Base-by-base conservation (phyloP, 805 yeast genomes). In the Zygotorulaspora sp. region DNA sequence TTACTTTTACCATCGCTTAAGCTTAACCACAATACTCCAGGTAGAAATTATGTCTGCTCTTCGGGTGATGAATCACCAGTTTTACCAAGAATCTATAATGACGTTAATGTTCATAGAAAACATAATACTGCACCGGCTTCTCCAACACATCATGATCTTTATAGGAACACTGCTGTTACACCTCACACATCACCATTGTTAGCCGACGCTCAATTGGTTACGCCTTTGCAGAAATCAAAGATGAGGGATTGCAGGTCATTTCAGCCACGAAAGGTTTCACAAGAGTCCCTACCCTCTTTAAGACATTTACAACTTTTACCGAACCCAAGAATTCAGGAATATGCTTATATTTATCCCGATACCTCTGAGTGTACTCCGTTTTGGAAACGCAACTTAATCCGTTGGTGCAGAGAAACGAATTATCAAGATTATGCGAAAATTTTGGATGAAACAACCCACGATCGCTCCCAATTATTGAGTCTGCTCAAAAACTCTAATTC, bases 321-420 rank as follows among this genome's bases (percentile, higher is more conserved):
- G 3, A 50, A 58, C 38, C 58, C 52, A 7, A 45, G 50, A 14
- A 36, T 50, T 5, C 64, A 58, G 40, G 59, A 58, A 38, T 48
- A 52, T 32, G 55, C 65, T 8, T 45, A 44, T 29, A 38, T 48
- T 14, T 62, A 59, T 39, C 65, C 66, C 8, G 66, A 62, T 33
- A 62, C 66, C 2, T 56, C 64, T 11, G 55, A 52, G 24, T 40
- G 32, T 6, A 62, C 64, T 0, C 51, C 61, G 13, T 25, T 47
- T 15, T 61, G 65, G 65, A 57, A 51, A 32, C 51, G 55, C 21
- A 58, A 52, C 31, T 35, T 62, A 27, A 35, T 56, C 15, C 43
- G 39, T 23, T 62, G 65, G 65, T 62, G 66, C 38, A 61, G 51
- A 38, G 56, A 53, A 31, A 54, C 55, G 19, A 54, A 54, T 12